These are phyloP conservation scores for Turritis glabra DNA, from an alignment of 345 rosid genomes.

Conservation along the genomic window DNA sequence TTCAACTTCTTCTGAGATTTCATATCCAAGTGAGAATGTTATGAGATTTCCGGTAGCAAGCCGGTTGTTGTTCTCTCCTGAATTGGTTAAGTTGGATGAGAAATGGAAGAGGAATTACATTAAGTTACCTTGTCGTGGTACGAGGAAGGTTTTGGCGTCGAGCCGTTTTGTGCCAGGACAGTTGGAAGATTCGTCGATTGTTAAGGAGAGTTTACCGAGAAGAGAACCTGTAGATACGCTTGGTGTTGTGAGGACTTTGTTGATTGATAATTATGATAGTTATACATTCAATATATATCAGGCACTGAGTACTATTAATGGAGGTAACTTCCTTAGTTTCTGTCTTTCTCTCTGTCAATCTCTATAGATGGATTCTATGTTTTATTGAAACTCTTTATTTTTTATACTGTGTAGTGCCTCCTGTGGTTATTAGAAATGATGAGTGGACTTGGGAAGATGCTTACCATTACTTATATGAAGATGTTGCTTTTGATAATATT, in stretches of 20 bases:
- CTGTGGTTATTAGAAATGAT: conserved; percentile 81
- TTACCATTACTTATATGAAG: conserved; percentile 58
- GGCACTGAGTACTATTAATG: conserved; percentile 80
- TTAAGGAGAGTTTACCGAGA: conserved; percentile 43
- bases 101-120: conserved; percentile 26
- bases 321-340: conserved; percentile 47
- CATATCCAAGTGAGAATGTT: conserved; percentile 43
- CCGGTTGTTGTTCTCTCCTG: conserved; percentile 25
- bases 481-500: conserved; percentile 62
- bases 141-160: conserved; percentile 39
- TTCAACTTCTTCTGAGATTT: conserved; percentile 46
- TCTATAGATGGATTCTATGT: conserved; percentile 5
- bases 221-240: conserved; percentile 51
- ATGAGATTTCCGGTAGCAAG: conserved; percentile 30
- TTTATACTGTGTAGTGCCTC: conserved; percentile 57
- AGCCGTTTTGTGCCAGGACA: conserved; percentile 52
- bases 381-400: neutral
- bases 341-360: neutral
- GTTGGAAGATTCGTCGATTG: conserved; percentile 49
- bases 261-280: conserved; percentile 94
- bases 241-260: conserved; percentile 76
- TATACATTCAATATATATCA: conserved; percentile 92
- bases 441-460: conserved; percentile 83
- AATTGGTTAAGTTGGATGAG: conserved; percentile 40
- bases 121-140: conserved; percentile 30